Conservation (phyloP, 495 filamentous ascomycete genomes). For the Penicillium verhagenii region DNA sequence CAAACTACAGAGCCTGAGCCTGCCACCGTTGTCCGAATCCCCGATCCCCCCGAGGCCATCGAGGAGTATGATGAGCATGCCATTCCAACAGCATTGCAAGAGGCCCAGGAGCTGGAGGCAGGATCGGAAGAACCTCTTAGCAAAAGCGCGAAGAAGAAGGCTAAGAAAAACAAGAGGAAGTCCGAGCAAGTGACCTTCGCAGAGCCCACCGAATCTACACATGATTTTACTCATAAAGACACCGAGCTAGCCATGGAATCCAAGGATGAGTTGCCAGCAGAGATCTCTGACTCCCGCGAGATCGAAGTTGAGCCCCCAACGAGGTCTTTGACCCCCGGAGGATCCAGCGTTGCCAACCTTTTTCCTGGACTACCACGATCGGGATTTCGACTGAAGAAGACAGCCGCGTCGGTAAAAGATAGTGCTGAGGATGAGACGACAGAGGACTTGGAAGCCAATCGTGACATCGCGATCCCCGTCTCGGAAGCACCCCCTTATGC, state of each 20-base stretch:
- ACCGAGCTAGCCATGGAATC: conserved; percentile 12
- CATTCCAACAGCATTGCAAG: conserved; percentile 28
- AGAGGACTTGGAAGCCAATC: conserved; percentile 39
- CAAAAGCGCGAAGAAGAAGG: conserved; percentile 33
- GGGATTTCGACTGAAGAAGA: conserved; percentile 27
- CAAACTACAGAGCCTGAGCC: conserved; percentile 27
- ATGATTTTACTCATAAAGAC: conserved; percentile 12
- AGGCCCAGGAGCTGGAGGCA: conserved; percentile 14
- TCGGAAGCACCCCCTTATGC: conserved; percentile 45
- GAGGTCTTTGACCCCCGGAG: conserved; percentile 23
- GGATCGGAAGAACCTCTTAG: conserved; percentile 14
- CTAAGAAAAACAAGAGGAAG: conserved; percentile 30
- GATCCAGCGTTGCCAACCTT: conserved; percentile 36
- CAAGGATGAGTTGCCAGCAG: conserved; percentile 6
- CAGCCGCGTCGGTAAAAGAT: conserved; percentile 39
- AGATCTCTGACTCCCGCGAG: conserved; percentile 9
- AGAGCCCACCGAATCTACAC: neutral
- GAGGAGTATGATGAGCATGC: conserved; percentile 35
- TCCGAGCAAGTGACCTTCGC: conserved; percentile 17
- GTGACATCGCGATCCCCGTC: conserved; percentile 52
- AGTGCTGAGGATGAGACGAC: conserved; percentile 49
- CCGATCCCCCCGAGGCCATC: conserved; percentile 26
- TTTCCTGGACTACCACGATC: conserved; percentile 41
- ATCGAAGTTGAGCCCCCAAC: conserved; percentile 20
- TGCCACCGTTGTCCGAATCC: conserved; percentile 26